Base-by-base conservation (phyloP, 441 rosid genomes). In the Jatropha multifida region DNA sequence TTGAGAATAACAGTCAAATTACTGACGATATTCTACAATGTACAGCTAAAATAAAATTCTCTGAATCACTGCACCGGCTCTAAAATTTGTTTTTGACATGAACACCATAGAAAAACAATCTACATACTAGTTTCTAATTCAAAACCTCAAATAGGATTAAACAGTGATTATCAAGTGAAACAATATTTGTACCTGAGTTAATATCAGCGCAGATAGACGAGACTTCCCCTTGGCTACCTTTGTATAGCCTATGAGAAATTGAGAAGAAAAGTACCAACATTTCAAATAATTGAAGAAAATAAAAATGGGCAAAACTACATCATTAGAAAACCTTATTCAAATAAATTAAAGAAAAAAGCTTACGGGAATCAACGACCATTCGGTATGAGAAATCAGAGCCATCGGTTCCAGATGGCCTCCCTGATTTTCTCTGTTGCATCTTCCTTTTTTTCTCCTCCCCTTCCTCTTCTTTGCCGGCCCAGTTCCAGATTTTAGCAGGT, bases 311-410 rank as follows among this genome's bases (percentile, higher is more conserved):
- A 32, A 32, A 32, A 32, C 32, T 49, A 37, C 49, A 69, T 12
- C 13, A 10, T 1, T 0, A 26, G 7, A 56, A 44, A 26, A 54
- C 37, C 65, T 51, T 26, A 70, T 65, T 40, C 63, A 44, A 23
- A 40, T 14, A 52, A 38, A 32, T 2, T 23, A 46, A 46, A 58
- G 52, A 59, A 48, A 61, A 64, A 69, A 79, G 78, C 93, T 73
- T 80, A 92, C 98, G 89, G 77, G 95, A 88, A 85, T 92, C 97
- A 52, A 94, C 93, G 72, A 91, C 97, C 98, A 92, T 92, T 15
- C 97, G 91, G 76, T 83, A 92, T 0, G 92, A 90, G 89, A 87
- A 92, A 87, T 94, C 97, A 0, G 91, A 92, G 74, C 96, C 98
- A 60, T 94, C 94, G 8, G 94, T 94, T 9, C 93, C 97, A 58